Evolutionary conservation across 2,329 filamentous ascomycete species (phyloP), one percentile per base, ranked within the genome.

Genomic region (Metarhizium rileyi): DNA sequence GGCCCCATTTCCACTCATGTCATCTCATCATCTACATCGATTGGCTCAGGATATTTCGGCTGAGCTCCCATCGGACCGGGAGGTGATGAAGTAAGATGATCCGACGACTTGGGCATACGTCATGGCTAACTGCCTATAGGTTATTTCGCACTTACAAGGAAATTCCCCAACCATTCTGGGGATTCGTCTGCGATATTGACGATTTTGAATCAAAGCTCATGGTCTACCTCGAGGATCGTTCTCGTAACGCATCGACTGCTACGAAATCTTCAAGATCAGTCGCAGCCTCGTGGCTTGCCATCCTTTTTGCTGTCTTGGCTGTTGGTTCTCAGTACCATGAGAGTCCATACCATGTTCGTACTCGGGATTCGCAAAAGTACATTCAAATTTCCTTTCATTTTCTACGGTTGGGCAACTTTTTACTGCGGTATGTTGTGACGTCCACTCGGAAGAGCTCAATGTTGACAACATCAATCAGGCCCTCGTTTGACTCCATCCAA

Each of bases 301-400:
- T 83, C 49, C 70, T 84, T 8, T 84, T 84, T 58, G 76, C 78
- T 6, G 78, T 84, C 2, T 68, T 84, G 50, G 80, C 80, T 3
- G 80, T 84, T 18, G 80, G 80, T 6, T 83, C 80, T 0, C 81
- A 84, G 57, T 84, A 83, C 55, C 78, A 82, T 47, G 81, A 84
- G 57, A 78, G 77, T 1, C 76, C 80, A 0, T 83, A 83, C 53
- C 77, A 82, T 54, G 67, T 80, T 43, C 73, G 78, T 35, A 81
- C 78, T 8, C 68, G 70, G 47, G 76, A 81, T 56, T 77, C 77
- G 8, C 78, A 81, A 59, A 77, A 74, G 60, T 81, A 81, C 55
- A 75, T 81, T 3, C 78, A 81, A 56, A 80, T 80, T 50, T 81
- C 78, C 0, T 83, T 83, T 58, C 81, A 84, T 59, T 83, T 84